Evolutionary conservation across 768 basidiomycete genomes (phyloP), one percentile per base, ranked within the genome.

Genomic region (Suillus luteus): DNA sequence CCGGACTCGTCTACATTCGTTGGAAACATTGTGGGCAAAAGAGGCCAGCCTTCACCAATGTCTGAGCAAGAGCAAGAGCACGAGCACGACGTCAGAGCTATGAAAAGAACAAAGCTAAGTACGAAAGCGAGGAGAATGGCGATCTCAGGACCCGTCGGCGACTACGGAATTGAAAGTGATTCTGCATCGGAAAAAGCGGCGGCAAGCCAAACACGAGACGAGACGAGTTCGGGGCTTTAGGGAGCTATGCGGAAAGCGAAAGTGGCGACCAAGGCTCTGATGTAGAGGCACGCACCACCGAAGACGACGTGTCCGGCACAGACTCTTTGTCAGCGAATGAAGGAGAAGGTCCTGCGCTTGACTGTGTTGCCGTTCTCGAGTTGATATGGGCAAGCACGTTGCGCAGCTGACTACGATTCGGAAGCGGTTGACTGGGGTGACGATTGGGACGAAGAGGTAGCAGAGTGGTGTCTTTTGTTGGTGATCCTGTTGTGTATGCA

Each of bases 51-150:
- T 27, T 41, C 70, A 33, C 65, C 27, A 14, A 11, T 55, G n/a
- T 61, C 17, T 49, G 59, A 64, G 46, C 65, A 31, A 31, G 31
- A 31, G 31, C 31, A 65, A 31, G 31, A 31, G 31, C 31, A 65
- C 22, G 65, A 59, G 35, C 67, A 46, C 6, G 49, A 76, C 43
- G 75, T 73, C 64, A 77, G 75, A 59, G 71, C 70, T 46, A 66
- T 70, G 60, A 93, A 93, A 73, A 79, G 86, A 60, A 78, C 85
- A 69, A 89, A 82, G 71, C 66, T 92, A 49, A 80, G 83, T 64
- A 71, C 71, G 61, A 79, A 78, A 59, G 83, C 79, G 33, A 86
- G 85, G 24, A 83, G 81, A 70, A 79, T 80, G 64, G 81, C 85
- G 11, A 86, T 92, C 31, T 77, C 72, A 3, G 86, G 79, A n/a